Base-by-base conservation (phyloP, 352 stramenopile species). In the Phytophthora crassamura region DNA sequence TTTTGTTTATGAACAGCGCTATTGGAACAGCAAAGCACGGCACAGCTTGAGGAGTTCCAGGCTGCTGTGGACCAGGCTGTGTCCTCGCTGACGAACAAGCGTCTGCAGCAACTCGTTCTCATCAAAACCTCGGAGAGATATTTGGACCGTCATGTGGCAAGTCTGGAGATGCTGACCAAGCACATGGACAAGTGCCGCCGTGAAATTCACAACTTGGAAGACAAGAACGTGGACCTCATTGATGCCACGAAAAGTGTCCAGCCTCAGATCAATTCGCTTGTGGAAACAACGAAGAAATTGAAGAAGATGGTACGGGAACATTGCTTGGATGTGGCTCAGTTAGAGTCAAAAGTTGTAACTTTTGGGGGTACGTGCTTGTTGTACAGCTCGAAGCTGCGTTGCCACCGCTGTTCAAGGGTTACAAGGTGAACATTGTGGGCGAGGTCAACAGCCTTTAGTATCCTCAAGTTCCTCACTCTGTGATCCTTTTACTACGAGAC, bases 361-460 rank as follows among this genome's bases (percentile, higher is more conserved):
- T 30, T 30, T 36, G 7, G 20, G 5, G 45, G 15, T 51, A 22
- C 34, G 33, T 15, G 12, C 25, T 56, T 51, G 33, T 38, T 3
- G 39, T 41, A 11, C 47, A 92, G 81, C 46, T 94, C 46, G 84
- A 94, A 68, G 63, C 45, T 34, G 73, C 72, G 10, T 47, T 94
- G 47, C 82, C 84, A 3, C 35, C 73, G 16, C 55, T 94, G 16
- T 94, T 93, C 57, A 90, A 90, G 65, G 86, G 86, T 7, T 85
- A 89, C 73, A 85, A 83, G 45, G 81, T 94, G 25, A 90, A 90
- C 67, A 89, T 94, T 56, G 72, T 92, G n/a, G 86, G 86, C 22
- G 86, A 91, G 22, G 72, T 94, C 39, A 93, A 91, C 77, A 90
- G 65, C 45, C 51, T 92, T 35, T 92, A 76, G 76, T 49, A 12